Evolutionary conservation across 139 green algal genomes (phyloP), one percentile per base, ranked within the genome.

Genomic region (Volvox africanus): DNA sequence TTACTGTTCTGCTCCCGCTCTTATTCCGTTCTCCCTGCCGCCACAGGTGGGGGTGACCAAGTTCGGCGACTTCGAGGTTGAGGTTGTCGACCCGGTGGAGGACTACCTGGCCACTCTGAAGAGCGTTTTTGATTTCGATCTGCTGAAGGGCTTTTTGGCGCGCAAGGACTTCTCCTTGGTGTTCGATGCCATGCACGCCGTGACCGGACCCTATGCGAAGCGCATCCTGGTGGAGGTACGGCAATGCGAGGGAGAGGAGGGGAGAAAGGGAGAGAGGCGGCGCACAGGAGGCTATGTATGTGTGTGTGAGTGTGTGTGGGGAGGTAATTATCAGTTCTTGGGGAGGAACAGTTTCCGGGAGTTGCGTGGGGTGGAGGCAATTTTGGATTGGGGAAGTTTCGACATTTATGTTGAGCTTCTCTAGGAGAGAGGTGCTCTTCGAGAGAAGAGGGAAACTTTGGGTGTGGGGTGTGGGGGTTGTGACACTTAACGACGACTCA

Each of bases 101-200:
- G 98, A 99, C 93, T 99, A 99, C 96, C 93, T 99, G 92, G 95
- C 93, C 33, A 94, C 95, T 1, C 95, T 99, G 75, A 95, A 96
- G 92, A 93, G 96, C 79, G 97, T 99, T 73, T 99, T 99, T 93
- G 98, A 99, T 96, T 99, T 99, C 93, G 92, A 94, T 69, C 87
- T 96, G 50, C 93, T 99, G 61, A 97, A 96, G 87, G 80, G 85
- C 26, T 98, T 99, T 89, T 78, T 99, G 24, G 81, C 89, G 11
- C 94, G 98, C 78, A 87, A 95, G 35, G 97, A 99, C 95, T 99
- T 99, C 95, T 94, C 61, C 24, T 94, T 99, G 55, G 68, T 96
- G 12, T 99, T 99, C 91, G 98, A 99, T 92, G 97, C 97, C 86
- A 98, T 99, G 97, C 95, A 99, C 88, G 98, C 98, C 22, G 97